Percentiles rank a stretch among this genome's conserved stretches.
These are phyloP conservation scores for Lentinula lateritia DNA, from an alignment of 768 basidiomycete genomes.

Conservation along the genomic window DNA sequence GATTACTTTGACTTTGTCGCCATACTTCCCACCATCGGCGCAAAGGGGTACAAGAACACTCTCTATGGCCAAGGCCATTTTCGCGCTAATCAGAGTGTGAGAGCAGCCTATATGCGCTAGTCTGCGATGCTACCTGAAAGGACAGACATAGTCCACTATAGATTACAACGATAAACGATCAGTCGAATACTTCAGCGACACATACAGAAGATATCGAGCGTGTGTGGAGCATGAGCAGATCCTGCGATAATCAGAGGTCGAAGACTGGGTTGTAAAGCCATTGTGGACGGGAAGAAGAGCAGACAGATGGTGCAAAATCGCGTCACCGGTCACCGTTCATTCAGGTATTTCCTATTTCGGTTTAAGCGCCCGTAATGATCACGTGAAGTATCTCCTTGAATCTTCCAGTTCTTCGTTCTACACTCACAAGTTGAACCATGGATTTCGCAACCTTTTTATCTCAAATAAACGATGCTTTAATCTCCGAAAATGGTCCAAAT, in stretches of 20 bases:
- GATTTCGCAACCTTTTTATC: conserved; percentile 56
- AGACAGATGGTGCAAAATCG: not conserved
- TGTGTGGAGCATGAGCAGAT: conserved; percentile 55
- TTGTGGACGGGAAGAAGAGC: conserved; percentile 18
- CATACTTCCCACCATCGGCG: conserved; percentile 53
- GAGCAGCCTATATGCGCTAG: not conserved
- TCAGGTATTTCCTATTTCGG: not conserved
- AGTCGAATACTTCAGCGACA: not conserved
- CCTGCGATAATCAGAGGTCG: conserved; percentile 62
- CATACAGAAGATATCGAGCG: conserved; percentile 75
- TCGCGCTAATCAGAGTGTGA: conserved; percentile 38
- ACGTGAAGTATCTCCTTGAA: not conserved
- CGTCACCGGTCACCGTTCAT: not conserved
- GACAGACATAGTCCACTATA: conserved; percentile 84
- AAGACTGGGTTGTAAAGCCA: conserved; percentile 80
- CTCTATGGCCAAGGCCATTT: conserved; percentile 56
- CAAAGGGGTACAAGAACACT: conserved; percentile 55
- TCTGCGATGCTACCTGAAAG: conserved; percentile 50
- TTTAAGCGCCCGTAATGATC: not conserved
- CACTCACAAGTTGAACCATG: conserved; percentile 19
- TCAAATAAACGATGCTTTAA: conserved; percentile 56
- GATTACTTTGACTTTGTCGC: conserved; percentile 69
- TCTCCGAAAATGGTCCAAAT: conserved; percentile 60
- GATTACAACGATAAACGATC: not conserved
- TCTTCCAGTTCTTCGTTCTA: not conserved